These are phyloP conservation scores for Chlorella sorokiniana DNA, from an alignment of 139 green algal species.

Conservation along the genomic window DNA sequence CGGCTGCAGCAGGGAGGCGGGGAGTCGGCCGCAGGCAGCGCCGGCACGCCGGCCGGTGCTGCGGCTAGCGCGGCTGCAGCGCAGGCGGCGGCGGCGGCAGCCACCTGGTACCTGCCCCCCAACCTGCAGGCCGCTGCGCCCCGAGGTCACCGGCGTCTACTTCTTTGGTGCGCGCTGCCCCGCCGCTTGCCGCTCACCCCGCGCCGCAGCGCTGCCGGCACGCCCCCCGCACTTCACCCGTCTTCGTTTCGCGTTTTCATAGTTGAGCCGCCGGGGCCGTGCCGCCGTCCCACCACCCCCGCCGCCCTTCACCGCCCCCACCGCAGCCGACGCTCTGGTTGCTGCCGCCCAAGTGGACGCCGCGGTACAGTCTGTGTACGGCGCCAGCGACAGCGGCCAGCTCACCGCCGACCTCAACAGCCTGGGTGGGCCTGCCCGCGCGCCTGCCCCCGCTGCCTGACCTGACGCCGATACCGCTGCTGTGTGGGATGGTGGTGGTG, in stretches of 20 bases:
- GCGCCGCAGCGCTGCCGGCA: no score
- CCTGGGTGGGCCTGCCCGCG: not conserved
- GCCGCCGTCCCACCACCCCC: no score
- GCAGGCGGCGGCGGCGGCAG: not conserved
- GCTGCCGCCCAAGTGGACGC: not conserved
- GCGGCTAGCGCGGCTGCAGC: not conserved
- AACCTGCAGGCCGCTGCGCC: not conserved
- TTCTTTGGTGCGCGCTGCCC: constrained; percentile 11
- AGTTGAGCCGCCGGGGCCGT: no score
- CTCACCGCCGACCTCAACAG: not conserved
- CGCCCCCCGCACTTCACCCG: no score
- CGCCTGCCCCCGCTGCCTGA: no score
- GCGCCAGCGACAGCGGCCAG: not conserved
- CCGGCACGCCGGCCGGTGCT: not conserved
- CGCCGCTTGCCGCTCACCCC: not conserved
- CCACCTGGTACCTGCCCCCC: constrained; percentile 1
- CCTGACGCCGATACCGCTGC: no score
- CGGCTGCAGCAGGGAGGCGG: no score
- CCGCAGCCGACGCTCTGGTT: constrained; percentile 6
- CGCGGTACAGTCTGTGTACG: not conserved
- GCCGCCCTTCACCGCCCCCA: not conserved
- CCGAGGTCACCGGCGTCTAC: not conserved
- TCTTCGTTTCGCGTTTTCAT: no score
- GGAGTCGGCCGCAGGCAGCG: not conserved
- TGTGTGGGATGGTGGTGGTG: no score